phyloP scores from a whole-genome alignment of 1,139 yeast genomes.

The Pichia kudriavzevii region DNA sequence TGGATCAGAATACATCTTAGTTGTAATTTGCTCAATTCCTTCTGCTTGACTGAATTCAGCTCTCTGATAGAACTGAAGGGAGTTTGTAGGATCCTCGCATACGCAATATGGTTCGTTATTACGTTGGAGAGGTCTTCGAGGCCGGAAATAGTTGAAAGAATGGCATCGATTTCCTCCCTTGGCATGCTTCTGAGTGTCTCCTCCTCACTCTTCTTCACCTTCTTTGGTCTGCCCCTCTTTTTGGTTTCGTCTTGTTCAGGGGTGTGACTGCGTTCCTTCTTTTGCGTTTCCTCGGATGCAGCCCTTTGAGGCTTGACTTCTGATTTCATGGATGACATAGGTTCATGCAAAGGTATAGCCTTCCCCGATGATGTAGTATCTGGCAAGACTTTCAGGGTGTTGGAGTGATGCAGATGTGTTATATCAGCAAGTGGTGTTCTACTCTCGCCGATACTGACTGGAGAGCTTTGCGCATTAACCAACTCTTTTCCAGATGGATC shows the following conservation, averaged over 20 bases:
- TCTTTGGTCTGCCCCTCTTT: slow-evolving; percentile 14
- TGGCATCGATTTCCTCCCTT: slow-evolving; percentile 15
- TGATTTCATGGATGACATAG: no score
- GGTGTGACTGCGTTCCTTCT: not conserved
- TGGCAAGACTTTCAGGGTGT: no score
- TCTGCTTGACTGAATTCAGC: slow-evolving; percentile 50
- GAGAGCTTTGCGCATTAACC: no score
- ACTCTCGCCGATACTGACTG: no score
- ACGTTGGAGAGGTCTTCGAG: slow-evolving; percentile 52
- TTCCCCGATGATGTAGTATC: no score
- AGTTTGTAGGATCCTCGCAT: slow-evolving; percentile 78
- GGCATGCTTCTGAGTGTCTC: slow-evolving; percentile 16
- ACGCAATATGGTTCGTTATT: slow-evolving; percentile 78
- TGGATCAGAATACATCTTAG: slow-evolving; percentile 38
- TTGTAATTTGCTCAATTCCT: slow-evolving; percentile 29
- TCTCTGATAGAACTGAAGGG: slow-evolving; percentile 52
- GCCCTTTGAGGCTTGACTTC: no score
- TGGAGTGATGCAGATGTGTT: no score
- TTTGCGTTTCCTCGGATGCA: no score
- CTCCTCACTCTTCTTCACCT: slow-evolving; percentile 13
- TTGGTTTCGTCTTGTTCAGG: slow-evolving; percentile 5
- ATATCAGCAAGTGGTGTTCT: no score
- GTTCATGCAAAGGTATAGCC: no score
- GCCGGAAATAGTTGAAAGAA: slow-evolving; percentile 30
- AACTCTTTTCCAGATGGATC: no score